Conservation (phyloP, 164 flowering plant species). For the Platanus orientalis region DNA sequence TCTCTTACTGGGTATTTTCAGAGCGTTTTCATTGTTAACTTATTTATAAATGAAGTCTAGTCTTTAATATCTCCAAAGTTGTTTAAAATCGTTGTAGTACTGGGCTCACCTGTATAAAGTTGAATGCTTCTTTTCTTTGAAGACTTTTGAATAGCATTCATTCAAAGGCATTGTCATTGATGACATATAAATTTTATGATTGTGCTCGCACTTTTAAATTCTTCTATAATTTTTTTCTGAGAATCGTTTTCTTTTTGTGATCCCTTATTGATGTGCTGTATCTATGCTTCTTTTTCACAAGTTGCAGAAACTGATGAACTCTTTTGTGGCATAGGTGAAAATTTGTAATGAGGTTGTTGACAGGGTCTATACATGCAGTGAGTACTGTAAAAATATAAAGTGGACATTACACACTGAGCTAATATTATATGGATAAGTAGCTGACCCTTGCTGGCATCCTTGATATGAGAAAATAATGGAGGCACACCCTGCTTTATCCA, state of each 20-base stretch:
- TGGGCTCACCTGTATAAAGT: neutral
- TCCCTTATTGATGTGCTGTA: neutral
- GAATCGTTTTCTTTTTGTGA: neutral
- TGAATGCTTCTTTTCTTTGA: neutral
- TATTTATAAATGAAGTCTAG: too few relatives aligned
- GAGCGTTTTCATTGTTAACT: too few relatives aligned
- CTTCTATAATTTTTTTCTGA: neutral
- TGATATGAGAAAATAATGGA: constrained; percentile 51
- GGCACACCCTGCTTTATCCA: constrained; percentile 55
- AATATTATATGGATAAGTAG: neutral
- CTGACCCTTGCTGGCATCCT: constrained; percentile 6
- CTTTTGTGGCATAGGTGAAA: neutral
- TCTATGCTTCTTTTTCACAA: constrained; percentile 3
- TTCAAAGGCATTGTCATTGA: neutral
- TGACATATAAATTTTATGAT: neutral
- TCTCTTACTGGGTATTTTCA: too few relatives aligned
- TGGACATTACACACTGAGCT: neutral
- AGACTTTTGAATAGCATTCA: neutral
- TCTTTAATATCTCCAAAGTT: too few relatives aligned
- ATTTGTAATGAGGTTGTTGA: neutral
- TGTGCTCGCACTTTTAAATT: too few relatives aligned
- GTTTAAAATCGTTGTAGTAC: too few relatives aligned
- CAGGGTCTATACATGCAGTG: neutral
- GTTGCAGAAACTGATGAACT: constrained; percentile 1
- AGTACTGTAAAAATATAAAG: neutral